Base-by-base conservation (phyloP, 495 filamentous ascomycete genomes). In the Penicillium flavigenum region DNA sequence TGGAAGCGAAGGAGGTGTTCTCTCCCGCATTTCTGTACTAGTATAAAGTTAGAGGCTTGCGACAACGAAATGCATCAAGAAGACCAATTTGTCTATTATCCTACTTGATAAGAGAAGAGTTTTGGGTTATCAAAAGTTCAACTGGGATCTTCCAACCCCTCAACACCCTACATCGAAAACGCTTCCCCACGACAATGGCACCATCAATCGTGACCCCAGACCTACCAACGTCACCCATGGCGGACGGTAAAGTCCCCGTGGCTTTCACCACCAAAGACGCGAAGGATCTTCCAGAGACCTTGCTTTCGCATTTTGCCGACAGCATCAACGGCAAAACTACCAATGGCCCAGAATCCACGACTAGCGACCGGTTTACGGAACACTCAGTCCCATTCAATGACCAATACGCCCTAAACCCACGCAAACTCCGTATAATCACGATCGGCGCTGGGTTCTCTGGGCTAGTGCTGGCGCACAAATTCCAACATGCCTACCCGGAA, bases 381-480 rank as follows among this genome's bases (percentile, higher is more conserved):
- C 54, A 49, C 27, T 51, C 59, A 16, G 56, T 64, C 22, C 59
- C 63, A 4, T 46, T 66, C 36, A 63, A 63, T n/a, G 24, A 22
- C 11, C 51, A 58, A n/a, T 56, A 60, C 22, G 61, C 58, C 31
- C 64, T 61, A 29, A 67, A 64, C 6, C 55, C 68, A 24, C 62
- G 68, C 42, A 67, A 61, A 12, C 46, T 69, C 10, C 62, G 62
- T 31, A 55, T 69, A 9, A 63, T 83, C 20, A 78, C 79, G 45
- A 72, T 84, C 11, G 81, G 81, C 12, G 80, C 78, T 0, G 81
- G 81, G 0, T 79, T 82, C 54, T 76, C 74, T 19, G 80, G 81
- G 0, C 56, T 81, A n/a, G 73, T 77, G 51, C 62, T 74, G 10
- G 69, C 78, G 1, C 72, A 79, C 56, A 69, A 69, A 47, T 52